phyloP scores from a whole-genome alignment of 2,329 filamentous ascomycete species.

The Chaetomium olivaceum region DNA sequence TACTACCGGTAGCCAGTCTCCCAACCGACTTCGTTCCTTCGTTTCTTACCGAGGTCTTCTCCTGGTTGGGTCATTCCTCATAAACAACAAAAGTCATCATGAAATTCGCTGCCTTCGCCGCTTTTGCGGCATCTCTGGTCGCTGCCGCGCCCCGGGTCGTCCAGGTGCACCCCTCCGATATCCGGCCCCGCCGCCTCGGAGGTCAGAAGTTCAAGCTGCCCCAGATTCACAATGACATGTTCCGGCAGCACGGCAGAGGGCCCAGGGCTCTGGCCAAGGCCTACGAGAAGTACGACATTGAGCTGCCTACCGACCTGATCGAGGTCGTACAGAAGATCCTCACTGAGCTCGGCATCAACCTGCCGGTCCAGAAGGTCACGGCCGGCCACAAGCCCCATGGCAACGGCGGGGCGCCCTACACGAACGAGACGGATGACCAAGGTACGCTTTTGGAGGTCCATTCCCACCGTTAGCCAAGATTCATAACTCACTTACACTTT shows the following conservation, averaged over 20 bases:
- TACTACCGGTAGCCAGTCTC: background rate
- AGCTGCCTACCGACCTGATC: slow-evolving; percentile 40
- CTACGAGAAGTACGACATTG: slow-evolving; percentile 43
- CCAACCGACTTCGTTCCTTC: background rate
- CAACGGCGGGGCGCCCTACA: slow-evolving; percentile 15
- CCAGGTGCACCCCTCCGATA: slow-evolving; percentile 33
- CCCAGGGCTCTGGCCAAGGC: slow-evolving; percentile 43
- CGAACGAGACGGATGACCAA: slow-evolving; percentile 27
- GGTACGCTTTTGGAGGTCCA: slow-evolving; percentile 18
- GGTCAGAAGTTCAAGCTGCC: slow-evolving; percentile 43
- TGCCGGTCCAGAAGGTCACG: background rate
- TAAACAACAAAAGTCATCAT: slow-evolving; percentile 33
- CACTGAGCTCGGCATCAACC: slow-evolving; percentile 39
- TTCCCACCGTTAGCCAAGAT: background rate
- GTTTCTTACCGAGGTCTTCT: slow-evolving; percentile 2
- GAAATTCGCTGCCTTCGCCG: slow-evolving; percentile 39
- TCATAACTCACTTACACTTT: slow-evolving; percentile 25
- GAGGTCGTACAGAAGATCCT: slow-evolving; percentile 39
- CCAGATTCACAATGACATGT: slow-evolving; percentile 44
- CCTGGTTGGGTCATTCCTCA: slow-evolving; percentile 5
- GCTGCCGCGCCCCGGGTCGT: slow-evolving; percentile 37
- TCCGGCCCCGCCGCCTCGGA: slow-evolving; percentile 42
- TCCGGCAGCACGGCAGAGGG: slow-evolving; percentile 39
- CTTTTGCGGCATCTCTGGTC: slow-evolving; percentile 40
- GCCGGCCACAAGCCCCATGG: background rate